Evolutionary conservation across 345 rosid species (phyloP).

Genomic region (Balakata baccata): DNA sequence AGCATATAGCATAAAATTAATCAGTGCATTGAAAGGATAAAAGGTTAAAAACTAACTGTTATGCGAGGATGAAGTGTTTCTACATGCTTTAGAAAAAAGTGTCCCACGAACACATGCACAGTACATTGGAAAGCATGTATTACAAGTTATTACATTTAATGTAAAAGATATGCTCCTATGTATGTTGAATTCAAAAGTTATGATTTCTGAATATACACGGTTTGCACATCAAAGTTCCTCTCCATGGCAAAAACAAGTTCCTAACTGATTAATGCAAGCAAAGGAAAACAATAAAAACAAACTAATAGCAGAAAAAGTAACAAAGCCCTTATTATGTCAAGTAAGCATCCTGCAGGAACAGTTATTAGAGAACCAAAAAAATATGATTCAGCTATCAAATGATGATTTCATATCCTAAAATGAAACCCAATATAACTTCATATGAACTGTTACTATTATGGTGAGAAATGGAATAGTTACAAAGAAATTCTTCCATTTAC

Average conservation of each 20-base stretch:
- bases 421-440: background rate
- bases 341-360: background rate
- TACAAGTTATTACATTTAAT: background rate
- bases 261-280: background rate
- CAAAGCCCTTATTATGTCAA: background rate
- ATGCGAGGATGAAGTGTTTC: background rate
- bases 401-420: background rate
- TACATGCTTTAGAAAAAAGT: background rate
- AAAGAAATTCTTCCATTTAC: slow-evolving; percentile 34
- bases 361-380: background rate
- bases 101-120: background rate
- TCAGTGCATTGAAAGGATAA: background rate
- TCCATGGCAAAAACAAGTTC: background rate
- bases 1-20: background rate
- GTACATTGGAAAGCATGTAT: background rate
- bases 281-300: background rate
- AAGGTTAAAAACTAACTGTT: background rate
- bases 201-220: background rate
- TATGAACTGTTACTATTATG: background rate
- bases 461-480: background rate
- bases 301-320: background rate
- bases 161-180: background rate
- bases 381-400: background rate
- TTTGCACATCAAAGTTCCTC: background rate
- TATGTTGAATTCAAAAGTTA: background rate